Evolutionary conservation across 306 rosid species (phyloP), one percentile per base, ranked within the genome.

Genomic region (Datisca glomerata): DNA sequence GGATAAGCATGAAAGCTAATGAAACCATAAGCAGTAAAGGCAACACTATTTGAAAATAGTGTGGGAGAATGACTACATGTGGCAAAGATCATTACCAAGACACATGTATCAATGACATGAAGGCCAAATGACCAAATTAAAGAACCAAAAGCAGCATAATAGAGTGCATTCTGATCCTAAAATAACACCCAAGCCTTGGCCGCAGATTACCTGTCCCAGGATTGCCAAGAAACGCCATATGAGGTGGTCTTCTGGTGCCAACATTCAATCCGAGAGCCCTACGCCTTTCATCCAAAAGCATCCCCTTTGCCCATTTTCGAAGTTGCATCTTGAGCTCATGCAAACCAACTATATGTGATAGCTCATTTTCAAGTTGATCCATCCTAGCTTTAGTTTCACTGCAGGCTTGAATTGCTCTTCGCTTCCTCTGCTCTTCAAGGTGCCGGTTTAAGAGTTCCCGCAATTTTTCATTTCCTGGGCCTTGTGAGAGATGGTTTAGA

Each of bases 271-370:
- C 96, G 55, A 84, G 81, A 12, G 96, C 81, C 69, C 85, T 72
- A 17, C 98, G 96, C 64, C 81, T 75, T 86, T 91, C 98, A 57
- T 91, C 98, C 86, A 91, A 70, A 65, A 91, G 96, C 92, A 91
- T 80, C 22, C 98, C 96, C 67, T 75, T 91, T 17, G 98, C 94
- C 98, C 98, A 91, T 54, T 85, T 91, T 28, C 78, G 73, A 40
- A 84, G 68, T 53, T 91, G 94, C 46, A 45, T 2, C 63, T 91
- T 91, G 27, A 91, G 91, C 56, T 85, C 98, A 24, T 75, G 68
- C 60, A 91, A 68, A 56, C 98, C 98, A 53, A 91, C 96, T n/a
- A 91, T 70, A 23, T 72, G 71, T 17, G 78, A 73, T 15, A 91
- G 24, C 59, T 91, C 94, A 51, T 62, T 71, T 56, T 85, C 92